Evolutionary conservation across 2,329 filamentous ascomycete genomes (phyloP), one percentile per base, ranked within the genome.

Genomic region (Fusarium torulosum): DNA sequence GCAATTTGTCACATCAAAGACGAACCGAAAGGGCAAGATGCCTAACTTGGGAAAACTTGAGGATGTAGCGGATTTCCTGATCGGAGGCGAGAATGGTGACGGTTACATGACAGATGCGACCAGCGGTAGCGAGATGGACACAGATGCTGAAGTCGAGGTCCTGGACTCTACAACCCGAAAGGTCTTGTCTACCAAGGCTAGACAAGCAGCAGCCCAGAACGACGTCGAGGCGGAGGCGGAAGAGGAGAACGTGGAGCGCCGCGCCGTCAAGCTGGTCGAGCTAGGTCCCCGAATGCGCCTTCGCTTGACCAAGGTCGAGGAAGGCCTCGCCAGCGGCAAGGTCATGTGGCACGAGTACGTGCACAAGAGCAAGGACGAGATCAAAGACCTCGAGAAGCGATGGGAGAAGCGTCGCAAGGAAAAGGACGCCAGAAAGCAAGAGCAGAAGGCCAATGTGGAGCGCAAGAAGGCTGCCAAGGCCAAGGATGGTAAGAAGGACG

Each of bases 311-410:
- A 99, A 99, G 82, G 94, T 99, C 6, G 96, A 99, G 76, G 96
- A 99, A 72, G 96, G 95, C 2, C 80, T 98, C 8, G 97, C 94
- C 74, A 86, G 87, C 25, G 96, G 96, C 49, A 96, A 93, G 77
- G 87, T 97, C 57, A 92, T 99, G 91, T 99, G 96, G 96, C 96
- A 99, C 78, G 94, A 97, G 76, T 96, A 93, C 76, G 89, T 98
- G 53, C 88, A 90, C 76, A 99, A 99, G 85, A 89, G 88, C 8
- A 88, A 88, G 71, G 86, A 88, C 19, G 94, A 99, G 78, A 82
- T 93, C 57, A 87, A 90, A 75, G 88, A 91, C 67, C 80, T 97
- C 72, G 94, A 98, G 71, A 88, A 90, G 81, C 86, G 88, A 70
- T 98, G 96, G 92, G 90, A 94, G 70, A 82, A 91, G 80, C 86